Base-by-base conservation (phyloP, 805 yeast genomes). In the Metschnikowia drakensbergensis region DNA sequence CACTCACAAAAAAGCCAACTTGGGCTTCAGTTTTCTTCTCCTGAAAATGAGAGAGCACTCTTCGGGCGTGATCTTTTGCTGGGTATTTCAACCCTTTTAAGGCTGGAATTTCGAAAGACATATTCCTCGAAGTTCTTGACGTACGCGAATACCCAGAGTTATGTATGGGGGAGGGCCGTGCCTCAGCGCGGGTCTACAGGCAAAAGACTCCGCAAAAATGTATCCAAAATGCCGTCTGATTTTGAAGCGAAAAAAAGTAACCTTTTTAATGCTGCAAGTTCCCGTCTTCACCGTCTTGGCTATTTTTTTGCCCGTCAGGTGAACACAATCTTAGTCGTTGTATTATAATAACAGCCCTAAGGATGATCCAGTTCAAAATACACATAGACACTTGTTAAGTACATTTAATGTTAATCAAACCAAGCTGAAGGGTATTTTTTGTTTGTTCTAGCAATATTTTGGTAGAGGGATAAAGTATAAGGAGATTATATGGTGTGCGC, bases 1-100 rank as follows among this genome's bases (percentile, higher is more conserved):
- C 91, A 39, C 83, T 81, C 40, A 85, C 66, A 55, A 82, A 83
- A 54, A 83, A 69, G 5, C 77, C 61, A 6, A 46, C 47, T 33
- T 33, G n/a, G 62, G 47, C 58, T 49, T 51, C 54, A 61, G 25
- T 58, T 53, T 46, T 59, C 49, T 46, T 60, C 40, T 47, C 48
- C 29, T 62, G 55, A 42, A 69, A 75, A 54, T 72, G 77, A 33
- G 62, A 51, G 55, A 69, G 68, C 13, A 82, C 87, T 34, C 68
- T 78, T 41, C 66, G 52, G 35, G 90, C 89, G 64, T 91, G 98
- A 22, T 68, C 71, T 55, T 83, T 88, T 9, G 97, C 92, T 9
- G 97, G 97, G 62, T 91, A 91, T 58, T 86, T 86, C 25, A 22
- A 27, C 4, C 42, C 47, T n/a, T 32, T 23, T 25, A 45, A 29